Percentiles rank a stretch among this genome's conserved stretches.
Conservation (phyloP, 176 grass and related monocot species). For the Echinochloa phyllopogon region DNA sequence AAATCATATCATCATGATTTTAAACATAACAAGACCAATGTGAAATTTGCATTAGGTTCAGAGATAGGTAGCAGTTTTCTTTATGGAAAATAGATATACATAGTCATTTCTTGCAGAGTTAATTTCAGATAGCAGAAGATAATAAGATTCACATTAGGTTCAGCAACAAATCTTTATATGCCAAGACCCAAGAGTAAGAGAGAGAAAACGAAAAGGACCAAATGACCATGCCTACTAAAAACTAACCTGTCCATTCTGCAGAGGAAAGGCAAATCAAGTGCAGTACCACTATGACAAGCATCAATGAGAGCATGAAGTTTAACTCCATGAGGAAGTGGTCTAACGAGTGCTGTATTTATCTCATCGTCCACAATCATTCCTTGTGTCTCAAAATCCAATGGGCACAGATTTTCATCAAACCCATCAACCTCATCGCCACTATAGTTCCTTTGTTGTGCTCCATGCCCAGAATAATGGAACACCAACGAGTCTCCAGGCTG, state of each 20-base stretch:
- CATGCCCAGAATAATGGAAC: slow-evolving; percentile 98
- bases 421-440: slow-evolving; percentile 90
- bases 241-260: slow-evolving; percentile 88
- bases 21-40: slow-evolving; percentile 15
- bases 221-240: slow-evolving; percentile 3
- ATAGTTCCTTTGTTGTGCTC: slow-evolving; percentile 91
- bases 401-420: slow-evolving; percentile 90
- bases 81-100: background rate
- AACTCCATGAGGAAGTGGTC: slow-evolving; percentile 81
- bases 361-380: slow-evolving; percentile 99
- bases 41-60: slow-evolving; percentile 22
- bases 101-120: slow-evolving; percentile 19
- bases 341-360: slow-evolving; percentile 78
- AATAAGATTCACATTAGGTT: slow-evolving; percentile 23
- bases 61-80: background rate
- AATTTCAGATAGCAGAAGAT: background rate
- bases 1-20: slow-evolving; percentile 10
- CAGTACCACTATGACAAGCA: slow-evolving; percentile 95
- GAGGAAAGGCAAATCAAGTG: slow-evolving; percentile 90
- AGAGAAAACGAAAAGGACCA: background rate
- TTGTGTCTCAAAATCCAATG: slow-evolving; percentile 95
- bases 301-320: slow-evolving; percentile 97
- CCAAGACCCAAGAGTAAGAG: background rate
- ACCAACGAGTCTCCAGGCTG: slow-evolving; percentile 95
- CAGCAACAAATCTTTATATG: slow-evolving; percentile 25